These are phyloP conservation scores for Solanum chiquidenum DNA, from an alignment of 257 asterid species.

Conservation along the genomic window DNA sequence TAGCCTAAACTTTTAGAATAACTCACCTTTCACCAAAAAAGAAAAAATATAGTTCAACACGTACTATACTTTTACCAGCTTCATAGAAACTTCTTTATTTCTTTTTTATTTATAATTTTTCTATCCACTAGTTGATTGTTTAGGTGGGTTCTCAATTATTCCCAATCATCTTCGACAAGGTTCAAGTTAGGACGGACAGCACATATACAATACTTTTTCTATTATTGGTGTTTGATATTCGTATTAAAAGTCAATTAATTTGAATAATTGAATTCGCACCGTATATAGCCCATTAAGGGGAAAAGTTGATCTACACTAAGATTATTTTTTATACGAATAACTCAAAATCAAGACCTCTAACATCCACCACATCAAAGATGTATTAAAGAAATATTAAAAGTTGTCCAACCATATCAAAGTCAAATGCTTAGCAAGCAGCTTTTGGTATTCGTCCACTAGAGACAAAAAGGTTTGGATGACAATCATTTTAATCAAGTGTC, in stretches of 20 bases:
- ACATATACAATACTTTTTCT: background rate
- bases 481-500: background rate
- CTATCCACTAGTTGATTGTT: background rate
- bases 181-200: constrained; percentile 3
- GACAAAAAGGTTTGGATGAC: constrained; percentile 2
- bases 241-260: too few species aligned
- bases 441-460: background rate
- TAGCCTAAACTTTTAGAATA: background rate
- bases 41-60: background rate
- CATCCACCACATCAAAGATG: background rate
- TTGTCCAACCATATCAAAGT: constrained; percentile 2
- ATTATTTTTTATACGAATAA: rapidly evolving
- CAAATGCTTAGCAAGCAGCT: constrained; percentile 9
- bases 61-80: background rate
- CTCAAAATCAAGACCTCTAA: background rate
- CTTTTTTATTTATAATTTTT: background rate
- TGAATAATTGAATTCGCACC: rapidly evolving
- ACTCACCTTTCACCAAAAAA: background rate
- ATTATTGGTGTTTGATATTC: too few species aligned
- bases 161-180: constrained; percentile 11
- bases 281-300: background rate
- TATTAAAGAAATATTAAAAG: background rate
- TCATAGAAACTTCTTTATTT: background rate
- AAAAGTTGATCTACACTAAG: too few species aligned
- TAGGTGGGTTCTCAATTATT: constrained; percentile 4